Conservation (phyloP, 495 filamentous ascomycete genomes). For the Lasiosphaeris hirsuta region DNA sequence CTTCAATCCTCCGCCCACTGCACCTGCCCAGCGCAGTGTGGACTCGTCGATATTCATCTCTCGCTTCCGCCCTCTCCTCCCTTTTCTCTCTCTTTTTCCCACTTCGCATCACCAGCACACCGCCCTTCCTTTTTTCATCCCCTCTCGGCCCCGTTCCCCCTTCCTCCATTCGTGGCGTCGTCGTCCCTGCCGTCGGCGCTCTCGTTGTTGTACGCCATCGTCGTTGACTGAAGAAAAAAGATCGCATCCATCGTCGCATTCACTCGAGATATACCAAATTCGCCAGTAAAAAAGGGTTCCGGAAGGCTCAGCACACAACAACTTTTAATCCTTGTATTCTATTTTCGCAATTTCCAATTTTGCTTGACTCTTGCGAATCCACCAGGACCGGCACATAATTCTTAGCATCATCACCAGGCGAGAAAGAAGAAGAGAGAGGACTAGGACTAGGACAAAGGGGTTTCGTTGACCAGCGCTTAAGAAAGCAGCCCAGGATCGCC, state of each 20-base stretch:
- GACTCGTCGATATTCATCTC: conserved; percentile 27
- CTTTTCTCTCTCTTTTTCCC: conserved; percentile 35
- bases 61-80: conserved; percentile 33
- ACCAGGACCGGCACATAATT: conserved; percentile 4
- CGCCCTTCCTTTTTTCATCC: conserved; percentile 44
- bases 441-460: neutral
- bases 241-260: conserved; percentile 22
- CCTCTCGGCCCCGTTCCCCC: conserved; percentile 39
- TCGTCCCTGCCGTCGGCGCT: conserved; percentile 26
- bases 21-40: neutral
- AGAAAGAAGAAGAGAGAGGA: neutral
- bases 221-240: conserved; percentile 23
- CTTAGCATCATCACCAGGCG: neutral
- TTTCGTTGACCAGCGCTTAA: no score
- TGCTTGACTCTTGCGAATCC: conserved; percentile 5
- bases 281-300: conserved; percentile 18
- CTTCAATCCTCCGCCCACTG: conserved; percentile 15
- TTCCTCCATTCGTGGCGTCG: conserved; percentile 38
- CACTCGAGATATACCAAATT: conserved; percentile 22
- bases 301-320: conserved; percentile 24
- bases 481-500: neutral
- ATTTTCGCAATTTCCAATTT: conserved; percentile 27
- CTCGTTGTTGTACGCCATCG: conserved; percentile 32
- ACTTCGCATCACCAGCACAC: conserved; percentile 34
- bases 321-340: conserved; percentile 42